Conservation (phyloP, 2,329 filamentous ascomycete genomes). For the Didymella glomerata region DNA sequence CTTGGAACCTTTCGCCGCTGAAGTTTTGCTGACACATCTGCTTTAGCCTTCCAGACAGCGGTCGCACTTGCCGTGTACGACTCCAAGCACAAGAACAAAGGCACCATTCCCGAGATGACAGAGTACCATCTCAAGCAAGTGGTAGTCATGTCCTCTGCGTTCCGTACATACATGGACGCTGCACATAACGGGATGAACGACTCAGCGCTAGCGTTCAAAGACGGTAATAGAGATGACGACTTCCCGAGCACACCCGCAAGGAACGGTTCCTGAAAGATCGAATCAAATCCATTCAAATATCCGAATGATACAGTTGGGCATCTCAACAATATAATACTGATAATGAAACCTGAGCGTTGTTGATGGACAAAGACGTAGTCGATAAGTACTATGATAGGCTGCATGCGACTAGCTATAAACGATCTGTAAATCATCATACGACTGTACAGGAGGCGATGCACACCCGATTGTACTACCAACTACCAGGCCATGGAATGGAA, state of each 20-base stretch:
- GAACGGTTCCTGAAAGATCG: too few relatives aligned
- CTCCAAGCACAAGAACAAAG: not conserved
- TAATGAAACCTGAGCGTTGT: too few relatives aligned
- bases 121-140: slow-evolving; percentile 3
- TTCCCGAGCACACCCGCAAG: too few relatives aligned
- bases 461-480: slow-evolving; percentile 1
- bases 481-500: slow-evolving; percentile 6
- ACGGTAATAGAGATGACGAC: not conserved
- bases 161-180: not conserved
- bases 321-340: too few relatives aligned
- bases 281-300: too few relatives aligned
- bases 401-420: not conserved
- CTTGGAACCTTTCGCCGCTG: too few relatives aligned
- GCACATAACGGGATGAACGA: not conserved
- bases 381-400: too few relatives aligned
- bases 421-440: slow-evolving; percentile 1
- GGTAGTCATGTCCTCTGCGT: slow-evolving; percentile 2
- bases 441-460: slow-evolving; percentile 1
- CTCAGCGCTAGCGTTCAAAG: not conserved
- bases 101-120: not conserved
- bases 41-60: slow-evolving; percentile 4
- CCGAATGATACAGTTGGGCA: too few relatives aligned
- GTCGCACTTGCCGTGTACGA: slow-evolving; percentile 11
- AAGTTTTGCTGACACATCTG: too few relatives aligned
- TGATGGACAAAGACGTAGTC: too few relatives aligned